These are phyloP conservation scores for Microstegium vimineum DNA, from an alignment of 176 grass and related monocot genomes.

Conservation along the genomic window DNA sequence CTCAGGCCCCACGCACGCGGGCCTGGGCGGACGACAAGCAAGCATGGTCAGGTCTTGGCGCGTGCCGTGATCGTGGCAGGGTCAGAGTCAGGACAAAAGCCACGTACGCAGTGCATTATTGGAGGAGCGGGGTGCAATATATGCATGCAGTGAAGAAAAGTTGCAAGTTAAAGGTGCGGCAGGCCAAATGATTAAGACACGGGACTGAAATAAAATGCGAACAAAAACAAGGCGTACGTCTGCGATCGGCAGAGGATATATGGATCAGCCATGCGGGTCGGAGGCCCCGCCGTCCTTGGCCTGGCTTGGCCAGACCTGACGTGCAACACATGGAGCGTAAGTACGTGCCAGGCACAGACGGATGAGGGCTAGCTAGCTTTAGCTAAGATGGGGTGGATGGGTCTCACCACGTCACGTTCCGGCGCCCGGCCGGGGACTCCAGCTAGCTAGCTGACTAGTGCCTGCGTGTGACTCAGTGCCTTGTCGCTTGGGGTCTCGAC, in stretches of 20 bases:
- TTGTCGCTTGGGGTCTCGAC: slow-evolving; percentile 2
- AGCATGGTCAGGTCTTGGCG: background rate
- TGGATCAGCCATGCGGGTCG: background rate
- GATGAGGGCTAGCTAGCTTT: too few relatives aligned
- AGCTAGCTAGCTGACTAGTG: background rate
- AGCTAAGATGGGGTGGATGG: background rate
- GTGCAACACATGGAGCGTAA: background rate
- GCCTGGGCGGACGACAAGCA: background rate
- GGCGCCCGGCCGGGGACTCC: too few relatives aligned
- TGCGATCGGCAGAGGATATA: background rate
- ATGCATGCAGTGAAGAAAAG: background rate
- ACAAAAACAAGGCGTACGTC: too few relatives aligned
- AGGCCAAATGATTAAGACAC: background rate
- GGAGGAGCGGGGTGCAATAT: background rate
- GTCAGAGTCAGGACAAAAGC: background rate
- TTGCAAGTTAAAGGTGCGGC: background rate
- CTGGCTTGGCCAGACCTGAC: background rate
- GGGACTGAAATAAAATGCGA: too few relatives aligned
- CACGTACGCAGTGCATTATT: background rate
- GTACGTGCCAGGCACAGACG: background rate
- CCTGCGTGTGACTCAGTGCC: slow-evolving; percentile 3
- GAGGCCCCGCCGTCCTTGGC: background rate
- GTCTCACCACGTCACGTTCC: slow-evolving; percentile 1
- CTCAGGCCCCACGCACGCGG: background rate
- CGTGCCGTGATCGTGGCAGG: background rate